Evolutionary conservation across 2,329 filamentous ascomycete species (phyloP), one percentile per base, ranked within the genome.

Genomic region (Trichoderma pleuroti): DNA sequence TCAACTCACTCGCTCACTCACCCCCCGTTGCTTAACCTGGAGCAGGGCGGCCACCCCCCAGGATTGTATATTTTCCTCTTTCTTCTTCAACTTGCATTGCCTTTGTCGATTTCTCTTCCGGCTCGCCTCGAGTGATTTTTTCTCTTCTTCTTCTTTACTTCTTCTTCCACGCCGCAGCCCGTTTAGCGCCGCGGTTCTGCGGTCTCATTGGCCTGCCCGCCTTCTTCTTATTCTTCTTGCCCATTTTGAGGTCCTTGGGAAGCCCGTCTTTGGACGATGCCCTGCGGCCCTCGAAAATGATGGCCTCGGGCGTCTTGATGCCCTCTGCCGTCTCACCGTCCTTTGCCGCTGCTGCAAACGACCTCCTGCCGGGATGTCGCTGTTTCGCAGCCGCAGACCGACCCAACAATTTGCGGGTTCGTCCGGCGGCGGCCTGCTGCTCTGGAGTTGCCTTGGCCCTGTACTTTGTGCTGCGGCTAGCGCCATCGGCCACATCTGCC

Each of bases 251-350:
- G 75, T 88, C 88, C 79, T 83, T 91, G 52, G 88, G 88, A 76
- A 85, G 90, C 5, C 87, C 90, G 72, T 91, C 88, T 70, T 86
- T 91, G 36, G 86, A 82, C 68, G 87, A 92, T 11, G 93, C 93
- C 68, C 93, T 86, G 73, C 91, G 90, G 0, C 93, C 93, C 79
- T 97, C 93, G 76, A 95, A 94, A n/a, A 94, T 87, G 73, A 94
- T 88, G 18, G 85, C 84, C 80, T 94, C 91, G 0, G 91, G 90
- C 1, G 86, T 85, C 80, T 88, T 87, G 74, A 87, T 78, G 6
- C 69, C 77, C 24, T 73, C 72, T 49, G 72, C 75, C 56, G 72
- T 74, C 57, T 72, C 74, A 46, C 72, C 73, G 64, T 72, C 75
- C 68, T 74, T 76, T 30, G 68, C 70, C 9, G 61, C 67, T 28